Percentiles rank a stretch among this genome's conserved stretches.
phyloP scores from a whole-genome alignment of 371 early-diverging fungal genomes.

The Choanephora cucurbitarum region DNA sequence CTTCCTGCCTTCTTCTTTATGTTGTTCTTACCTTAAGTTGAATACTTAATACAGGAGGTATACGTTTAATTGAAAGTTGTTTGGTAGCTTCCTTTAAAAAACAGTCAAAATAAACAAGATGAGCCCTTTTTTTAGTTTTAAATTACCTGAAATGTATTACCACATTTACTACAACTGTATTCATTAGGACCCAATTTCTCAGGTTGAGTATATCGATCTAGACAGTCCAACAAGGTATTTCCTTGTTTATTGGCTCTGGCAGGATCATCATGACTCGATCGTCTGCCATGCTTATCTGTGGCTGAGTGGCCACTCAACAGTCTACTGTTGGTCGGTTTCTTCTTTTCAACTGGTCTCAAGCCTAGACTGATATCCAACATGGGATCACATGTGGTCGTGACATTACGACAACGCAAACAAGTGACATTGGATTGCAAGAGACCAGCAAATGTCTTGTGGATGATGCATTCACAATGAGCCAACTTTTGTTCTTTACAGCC shows the following conservation, averaged over 20 bases:
- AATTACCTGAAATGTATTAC: conserved; percentile 53
- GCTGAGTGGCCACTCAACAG: conserved; percentile 11
- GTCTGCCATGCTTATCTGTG: conserved; percentile 20
- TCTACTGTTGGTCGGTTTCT: conserved; percentile 23
- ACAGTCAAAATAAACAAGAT: too few relatives aligned
- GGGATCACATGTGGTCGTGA: conserved; percentile 82
- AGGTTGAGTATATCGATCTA: conserved; percentile 74
- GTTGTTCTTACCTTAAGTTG: conserved; percentile 88
- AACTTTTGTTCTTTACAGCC: conserved; percentile 42
- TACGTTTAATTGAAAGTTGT: conserved; percentile 80
- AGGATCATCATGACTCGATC: conserved; percentile 11
- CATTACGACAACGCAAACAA: conserved; percentile 81
- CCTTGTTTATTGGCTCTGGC: conserved; percentile 26
- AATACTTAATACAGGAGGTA: conserved; percentile 88
- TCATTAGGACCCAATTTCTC: conserved; percentile 71
- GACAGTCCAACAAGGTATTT: conserved; percentile 54
- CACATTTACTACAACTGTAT: conserved; percentile 78
- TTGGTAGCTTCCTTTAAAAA: conserved; percentile 68
- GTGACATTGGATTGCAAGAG: conserved; percentile 87
- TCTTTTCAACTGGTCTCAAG: conserved; percentile 56
- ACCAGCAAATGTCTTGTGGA: conserved; percentile 93
- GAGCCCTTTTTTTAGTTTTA: too few relatives aligned
- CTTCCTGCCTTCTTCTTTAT: too few relatives aligned
- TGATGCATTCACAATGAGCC: conserved; percentile 76
- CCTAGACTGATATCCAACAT: conserved; percentile 92